Evolutionary conservation across 441 rosid genomes (phyloP).

Genomic region (Rhodomyrtus psidioides): DNA sequence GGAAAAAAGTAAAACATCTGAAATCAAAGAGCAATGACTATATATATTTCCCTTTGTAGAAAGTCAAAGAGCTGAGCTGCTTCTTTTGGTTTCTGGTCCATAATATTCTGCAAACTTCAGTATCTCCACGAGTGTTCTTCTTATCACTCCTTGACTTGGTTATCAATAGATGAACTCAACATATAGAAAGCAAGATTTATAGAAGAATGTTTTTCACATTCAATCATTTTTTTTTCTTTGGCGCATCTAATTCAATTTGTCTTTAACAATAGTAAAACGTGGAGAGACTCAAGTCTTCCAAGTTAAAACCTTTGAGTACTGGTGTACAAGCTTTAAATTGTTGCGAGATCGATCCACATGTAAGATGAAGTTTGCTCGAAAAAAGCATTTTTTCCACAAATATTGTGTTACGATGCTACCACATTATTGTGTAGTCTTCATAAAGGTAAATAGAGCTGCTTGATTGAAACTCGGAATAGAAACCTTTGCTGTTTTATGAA

Average conservation of each 20-base stretch:
- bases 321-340: neutral
- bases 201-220: neutral
- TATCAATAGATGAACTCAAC: neutral
- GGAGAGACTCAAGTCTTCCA: neutral
- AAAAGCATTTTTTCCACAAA: too few species aligned
- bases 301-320: neutral
- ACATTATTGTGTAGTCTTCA: neutral
- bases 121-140: neutral
- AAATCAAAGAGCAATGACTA: neutral
- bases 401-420: neutral
- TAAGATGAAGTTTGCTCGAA: neutral
- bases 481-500: neutral
- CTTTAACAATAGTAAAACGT: neutral
- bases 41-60: neutral
- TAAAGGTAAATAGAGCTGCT: neutral
- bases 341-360: neutral
- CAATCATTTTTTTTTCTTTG: neutral
- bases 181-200: neutral
- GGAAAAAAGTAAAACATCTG: neutral
- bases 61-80: neutral
- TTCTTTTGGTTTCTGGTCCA: neutral
- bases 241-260: neutral
- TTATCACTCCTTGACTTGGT: neutral
- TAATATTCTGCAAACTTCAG: neutral
- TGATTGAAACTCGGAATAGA: neutral